A percentile compares a stretch with the other conserved stretches of the same genome.
Conservation (phyloP, 1,139 yeast genomes). For the Arxiozyma telluris region DNA sequence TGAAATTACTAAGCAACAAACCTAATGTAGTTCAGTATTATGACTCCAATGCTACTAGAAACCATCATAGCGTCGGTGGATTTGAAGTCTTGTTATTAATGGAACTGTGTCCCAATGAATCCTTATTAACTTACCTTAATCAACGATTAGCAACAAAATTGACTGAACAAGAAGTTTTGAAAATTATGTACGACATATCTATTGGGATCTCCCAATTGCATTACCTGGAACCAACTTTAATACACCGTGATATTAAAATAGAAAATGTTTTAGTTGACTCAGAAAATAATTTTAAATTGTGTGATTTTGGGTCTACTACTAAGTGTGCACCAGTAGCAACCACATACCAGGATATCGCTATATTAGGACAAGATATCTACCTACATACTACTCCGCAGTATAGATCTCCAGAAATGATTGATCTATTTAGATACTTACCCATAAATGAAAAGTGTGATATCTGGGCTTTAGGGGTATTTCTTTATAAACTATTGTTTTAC, state of each 20-base stretch:
- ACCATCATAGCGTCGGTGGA: constrained; percentile 23
- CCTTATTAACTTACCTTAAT: constrained; percentile 89
- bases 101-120: constrained; percentile 86
- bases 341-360: constrained; percentile 37
- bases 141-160: constrained; percentile 70
- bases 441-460: constrained; percentile 91
- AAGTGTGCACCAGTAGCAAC: constrained; percentile 40
- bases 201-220: constrained; percentile 86
- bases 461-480: constrained; percentile 94
- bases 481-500: constrained; percentile 84
- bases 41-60: constrained; percentile 90
- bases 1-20: constrained; percentile 73
- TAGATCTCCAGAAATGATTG: constrained; percentile 94
- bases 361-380: constrained; percentile 74
- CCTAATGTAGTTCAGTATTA: constrained; percentile 77
- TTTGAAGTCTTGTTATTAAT: constrained; percentile 86
- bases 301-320: constrained; percentile 92
- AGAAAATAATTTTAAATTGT: constrained; percentile 64
- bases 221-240: constrained; percentile 64
- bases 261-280: constrained; percentile 83
- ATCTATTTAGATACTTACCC: constrained; percentile 72
- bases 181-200: constrained; percentile 75
- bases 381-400: constrained; percentile 95
- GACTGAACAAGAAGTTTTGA: constrained; percentile 70
- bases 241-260: constrained; percentile 90